These are phyloP conservation scores for Yamadazyma conglobata DNA, from an alignment of 1,139 yeast species.

Conservation along the genomic window DNA sequence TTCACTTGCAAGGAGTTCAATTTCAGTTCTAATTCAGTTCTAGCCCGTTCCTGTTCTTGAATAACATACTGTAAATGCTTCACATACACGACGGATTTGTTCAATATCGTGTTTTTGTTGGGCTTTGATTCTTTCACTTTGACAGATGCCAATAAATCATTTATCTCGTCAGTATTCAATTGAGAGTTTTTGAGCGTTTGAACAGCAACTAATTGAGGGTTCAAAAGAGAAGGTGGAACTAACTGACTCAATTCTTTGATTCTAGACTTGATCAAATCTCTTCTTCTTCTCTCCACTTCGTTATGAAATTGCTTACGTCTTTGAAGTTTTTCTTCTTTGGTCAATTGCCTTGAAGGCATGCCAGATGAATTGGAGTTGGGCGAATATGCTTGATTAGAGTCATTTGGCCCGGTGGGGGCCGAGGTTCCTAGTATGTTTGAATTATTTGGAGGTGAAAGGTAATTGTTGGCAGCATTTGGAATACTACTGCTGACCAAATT, in stretches of 20 bases:
- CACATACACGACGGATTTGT: slow-evolving; percentile 68
- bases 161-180: slow-evolving; percentile 31
- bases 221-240: slow-evolving; percentile 67
- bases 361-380: slow-evolving; percentile 8
- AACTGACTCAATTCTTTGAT: slow-evolving; percentile 68
- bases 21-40: slow-evolving; percentile 18
- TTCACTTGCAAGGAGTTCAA: slow-evolving; percentile 14
- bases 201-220: slow-evolving; percentile 46
- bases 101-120: slow-evolving; percentile 65
- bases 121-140: slow-evolving; percentile 66
- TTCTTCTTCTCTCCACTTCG: slow-evolving; percentile 75
- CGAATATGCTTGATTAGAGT: slow-evolving; percentile 4
- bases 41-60: slow-evolving; percentile 31
- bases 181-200: slow-evolving; percentile 40
- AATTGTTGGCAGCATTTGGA: slow-evolving; percentile 20
- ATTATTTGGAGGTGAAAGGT: slow-evolving; percentile 25
- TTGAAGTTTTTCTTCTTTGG: slow-evolving; percentile 66
- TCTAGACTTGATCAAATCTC: slow-evolving; percentile 73
- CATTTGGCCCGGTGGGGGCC: slow-evolving; percentile 18
- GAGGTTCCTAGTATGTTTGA: slow-evolving; percentile 23
- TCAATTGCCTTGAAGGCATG: slow-evolving; percentile 42
- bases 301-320: slow-evolving; percentile 76
- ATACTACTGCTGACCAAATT: slow-evolving; percentile 22
- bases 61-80: slow-evolving; percentile 48
- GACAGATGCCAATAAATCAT: slow-evolving; percentile 35